Base-by-base conservation (phyloP, 2,329 filamentous ascomycete genomes). In the Penicillium sp. region DNA sequence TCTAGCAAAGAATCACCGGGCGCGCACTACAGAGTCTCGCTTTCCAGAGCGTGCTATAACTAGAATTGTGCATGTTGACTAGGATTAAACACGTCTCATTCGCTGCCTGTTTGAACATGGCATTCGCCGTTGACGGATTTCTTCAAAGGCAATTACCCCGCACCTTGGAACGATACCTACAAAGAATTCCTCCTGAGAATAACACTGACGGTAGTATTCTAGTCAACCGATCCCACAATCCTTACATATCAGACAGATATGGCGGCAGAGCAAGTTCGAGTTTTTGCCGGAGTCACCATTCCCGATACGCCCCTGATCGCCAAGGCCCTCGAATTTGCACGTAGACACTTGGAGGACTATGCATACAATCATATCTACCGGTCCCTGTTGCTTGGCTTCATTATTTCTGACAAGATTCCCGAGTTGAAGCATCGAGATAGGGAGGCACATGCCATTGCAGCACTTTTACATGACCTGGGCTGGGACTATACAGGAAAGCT, bases 401-500 rank as follows among this genome's bases (percentile, higher is more conserved):
- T 71, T 50, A 73, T 75, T 40, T 61, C 66, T 38, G 61, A 68
- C 48, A 67, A 70, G 21, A 62, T 71, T 11, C 68, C 71, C 6
- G 54, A 33, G 30, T 30, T 57, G 43, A 45, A 43, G 23, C 18
- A 52, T 26, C 52, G 52, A 43, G 52, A 59, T 35, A 14, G 30
- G 12, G 57, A 59, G 42, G 57, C 48, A 33, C 57, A 59, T 47
- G 57, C 57, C 28, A 43, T 59, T 43, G 52, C 57, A 20, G 47
- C 54, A 24, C 30, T 64, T 42, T 52, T 65, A 40, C 66, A 68
- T 51, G 66, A 68, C 50, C 58, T 68, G 38, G 66, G 76, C 16
- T 78, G 72, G 75, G 71, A 72, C 52, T 64, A 62, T 9, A 71
- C 64, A 2, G 65, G 67, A 14, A 62, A 66, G 30, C 55, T 76